These are phyloP conservation scores for Juglanconis oblonga DNA, from an alignment of 2,329 filamentous ascomycete genomes.

Conservation along the genomic window DNA sequence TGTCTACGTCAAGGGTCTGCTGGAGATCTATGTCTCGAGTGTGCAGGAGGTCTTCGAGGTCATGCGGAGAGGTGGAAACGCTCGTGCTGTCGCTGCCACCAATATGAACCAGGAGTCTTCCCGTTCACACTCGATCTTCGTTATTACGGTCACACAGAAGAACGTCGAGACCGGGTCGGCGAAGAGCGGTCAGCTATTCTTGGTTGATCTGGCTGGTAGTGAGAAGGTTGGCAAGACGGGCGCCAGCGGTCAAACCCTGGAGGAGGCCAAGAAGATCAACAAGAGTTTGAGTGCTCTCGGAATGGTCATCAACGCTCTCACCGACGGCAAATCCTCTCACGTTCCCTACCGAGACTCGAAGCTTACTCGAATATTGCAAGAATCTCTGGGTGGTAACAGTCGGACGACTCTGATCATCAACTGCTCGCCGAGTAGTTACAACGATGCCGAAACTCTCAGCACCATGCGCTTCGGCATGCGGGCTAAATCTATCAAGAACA, in stretches of 20 bases:
- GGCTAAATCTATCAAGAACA: slow-evolving; percentile 99
- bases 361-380: slow-evolving; percentile 93
- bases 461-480: slow-evolving; percentile 93
- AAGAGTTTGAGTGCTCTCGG: slow-evolving; percentile 97
- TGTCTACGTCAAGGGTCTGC: slow-evolving; percentile 91
- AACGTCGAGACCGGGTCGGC: slow-evolving; percentile 94
- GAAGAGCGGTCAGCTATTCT: slow-evolving; percentile 93
- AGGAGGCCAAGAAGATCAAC: slow-evolving; percentile 99
- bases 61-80: slow-evolving; percentile 86
- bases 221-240: slow-evolving; percentile 99
- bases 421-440: slow-evolving; percentile 98
- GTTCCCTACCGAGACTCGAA: slow-evolving; percentile 98
- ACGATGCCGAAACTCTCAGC: slow-evolving; percentile 89
- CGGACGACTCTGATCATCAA: slow-evolving; percentile 98
- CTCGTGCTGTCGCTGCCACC: slow-evolving; percentile 88
- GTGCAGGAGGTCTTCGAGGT: slow-evolving; percentile 96
- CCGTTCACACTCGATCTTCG: slow-evolving; percentile 96
- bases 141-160: slow-evolving; percentile 95
- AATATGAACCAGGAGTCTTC: slow-evolving; percentile 99
- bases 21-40: slow-evolving; percentile 94
- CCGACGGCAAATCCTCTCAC: slow-evolving; percentile 94
- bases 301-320: slow-evolving; percentile 98
- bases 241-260: slow-evolving; percentile 92
- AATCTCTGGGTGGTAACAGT: slow-evolving; percentile 95
- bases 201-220: slow-evolving; percentile 96